These are phyloP conservation scores for Clarireedia hainanense DNA, from an alignment of 2,329 filamentous ascomycete genomes.

Conservation along the genomic window DNA sequence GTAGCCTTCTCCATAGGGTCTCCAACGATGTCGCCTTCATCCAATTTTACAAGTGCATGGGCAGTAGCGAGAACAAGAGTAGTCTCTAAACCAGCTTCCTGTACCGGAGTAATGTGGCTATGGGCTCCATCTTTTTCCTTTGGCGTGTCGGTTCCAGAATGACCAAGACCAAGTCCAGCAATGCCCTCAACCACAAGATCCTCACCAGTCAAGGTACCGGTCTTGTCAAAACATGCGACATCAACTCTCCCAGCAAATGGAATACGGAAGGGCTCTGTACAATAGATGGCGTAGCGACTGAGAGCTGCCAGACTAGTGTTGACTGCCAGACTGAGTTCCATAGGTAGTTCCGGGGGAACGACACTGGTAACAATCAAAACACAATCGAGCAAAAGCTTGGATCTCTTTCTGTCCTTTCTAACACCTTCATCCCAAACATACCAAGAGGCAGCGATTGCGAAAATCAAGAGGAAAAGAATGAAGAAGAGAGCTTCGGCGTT, in stretches of 20 bases:
- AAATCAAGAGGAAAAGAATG: slow-evolving; percentile 92
- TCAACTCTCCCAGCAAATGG: slow-evolving; percentile 94
- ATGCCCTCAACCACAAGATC: slow-evolving; percentile 96
- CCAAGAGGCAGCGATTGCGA: slow-evolving; percentile 95
- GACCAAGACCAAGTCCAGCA: slow-evolving; percentile 73
- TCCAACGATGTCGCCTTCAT: slow-evolving; percentile 94
- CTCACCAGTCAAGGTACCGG: slow-evolving; percentile 90
- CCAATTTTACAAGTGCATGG: slow-evolving; percentile 89
- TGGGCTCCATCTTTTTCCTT: slow-evolving; percentile 75
- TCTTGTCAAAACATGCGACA: slow-evolving; percentile 97
- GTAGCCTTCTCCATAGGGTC: slow-evolving; percentile 99
- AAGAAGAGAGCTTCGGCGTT: slow-evolving; percentile 95
- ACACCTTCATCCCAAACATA: slow-evolving; percentile 99
- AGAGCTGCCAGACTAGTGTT: slow-evolving; percentile 94
- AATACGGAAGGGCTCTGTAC: slow-evolving; percentile 97
- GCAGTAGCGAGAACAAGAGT: slow-evolving; percentile 91
- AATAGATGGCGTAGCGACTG: slow-evolving; percentile 95
- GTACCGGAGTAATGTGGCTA: slow-evolving; percentile 65
- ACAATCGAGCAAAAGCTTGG: slow-evolving; percentile 93
- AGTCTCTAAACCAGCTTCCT: slow-evolving; percentile 67
- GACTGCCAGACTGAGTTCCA: slow-evolving; percentile 95
- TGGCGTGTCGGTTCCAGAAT: slow-evolving; percentile 54
- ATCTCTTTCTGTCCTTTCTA: slow-evolving; percentile 86
- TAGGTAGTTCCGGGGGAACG: slow-evolving; percentile 94
- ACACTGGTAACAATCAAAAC: slow-evolving; percentile 97